Base-by-base conservation (phyloP, 345 rosid species). In the Microthlaspi erraticum region DNA sequence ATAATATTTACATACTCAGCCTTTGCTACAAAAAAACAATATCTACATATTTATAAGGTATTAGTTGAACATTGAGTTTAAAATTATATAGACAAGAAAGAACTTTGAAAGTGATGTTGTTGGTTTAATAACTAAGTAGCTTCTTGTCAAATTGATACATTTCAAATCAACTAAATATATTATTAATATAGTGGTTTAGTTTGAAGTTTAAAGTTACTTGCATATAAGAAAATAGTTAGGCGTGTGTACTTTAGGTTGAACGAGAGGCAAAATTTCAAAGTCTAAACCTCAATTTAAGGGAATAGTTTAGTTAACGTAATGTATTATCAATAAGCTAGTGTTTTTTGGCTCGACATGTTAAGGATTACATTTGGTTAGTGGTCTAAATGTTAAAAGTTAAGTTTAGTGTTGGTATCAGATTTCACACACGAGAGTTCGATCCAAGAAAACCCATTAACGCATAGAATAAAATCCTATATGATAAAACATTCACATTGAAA, bases 281-380 rank as follows among this genome's bases (percentile, higher is more conserved):
- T 60, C 59, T 39, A 18, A 59, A 50, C 74, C 74, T 29, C 52
- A 70, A 59, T 60, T 49, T 39, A 70, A 60, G 74, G 60, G 29
- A 49, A 48, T 26, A 50, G 74, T 60, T 60, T 49, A 20, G 45
- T 12, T 18, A 67, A 67, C 42, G 29, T 55, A 54, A 23, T n/a
- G n/a, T 69, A 14, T 14, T 58, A 23, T 52, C 49, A 45, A 34
- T 26, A 58, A 55, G 19, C 55, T 55, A 10, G 45, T 26, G 29
- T 26, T 26, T 26, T 26, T 26, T 26, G 29, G 29, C 4, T 26
- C 29, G 3, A 26, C 3, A 26, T 26, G 29, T 26, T 26, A 26
- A 26, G 29, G 29, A 5, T 26, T 26, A 26, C 29, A 26, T 26
- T 26, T 26, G 65, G 57, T 26, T 26, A 26, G 29, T 26, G 29